Percentiles rank a stretch among this genome's conserved stretches.
phyloP scores from a whole-genome alignment of 768 basidiomycete species.

The Tylopilus plumbeoviolaceoides region DNA sequence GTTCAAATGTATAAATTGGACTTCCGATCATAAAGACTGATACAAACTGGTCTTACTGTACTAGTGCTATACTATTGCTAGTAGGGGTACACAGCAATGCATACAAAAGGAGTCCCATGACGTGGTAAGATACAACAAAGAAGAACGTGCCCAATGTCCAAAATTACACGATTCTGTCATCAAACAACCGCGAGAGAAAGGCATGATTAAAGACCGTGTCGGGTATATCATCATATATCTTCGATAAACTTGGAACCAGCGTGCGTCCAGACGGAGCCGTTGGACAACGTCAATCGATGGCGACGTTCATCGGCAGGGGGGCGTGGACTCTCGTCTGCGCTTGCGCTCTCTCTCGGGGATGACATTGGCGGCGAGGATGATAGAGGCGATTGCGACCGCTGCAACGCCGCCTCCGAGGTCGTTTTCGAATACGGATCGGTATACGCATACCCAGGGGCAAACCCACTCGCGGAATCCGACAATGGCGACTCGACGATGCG shows the following conservation, averaged over 20 bases:
- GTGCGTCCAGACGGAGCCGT: slow-evolving; percentile 35
- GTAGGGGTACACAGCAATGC: neutral
- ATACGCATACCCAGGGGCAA: slow-evolving; percentile 12
- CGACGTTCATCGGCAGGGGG: slow-evolving; percentile 8
- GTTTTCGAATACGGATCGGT: slow-evolving; percentile 21
- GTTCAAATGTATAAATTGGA: too few species aligned
- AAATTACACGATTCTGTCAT: neutral
- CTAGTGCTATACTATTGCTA: too few species aligned
- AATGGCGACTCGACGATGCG: slow-evolving; percentile 25
- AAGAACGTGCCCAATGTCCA: too few species aligned
- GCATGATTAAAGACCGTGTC: neutral
- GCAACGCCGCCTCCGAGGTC: slow-evolving; percentile 4
- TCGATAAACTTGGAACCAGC: slow-evolving; percentile 48
- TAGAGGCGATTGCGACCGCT: slow-evolving; percentile 30
- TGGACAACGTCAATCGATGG: slow-evolving; percentile 24
- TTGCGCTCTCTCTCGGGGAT: slow-evolving; percentile 19
- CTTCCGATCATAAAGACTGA: too few species aligned
- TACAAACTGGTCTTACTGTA: too few species aligned
- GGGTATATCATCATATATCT: slow-evolving; percentile 16
- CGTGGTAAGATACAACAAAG: neutral
- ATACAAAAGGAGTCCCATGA: neutral
- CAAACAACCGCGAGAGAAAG: neutral
- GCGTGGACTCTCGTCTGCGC: slow-evolving; percentile 7
- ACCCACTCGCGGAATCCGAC: slow-evolving; percentile 20
- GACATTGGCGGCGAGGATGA: slow-evolving; percentile 21